Percentiles rank a stretch among this genome's conserved stretches.
These are phyloP conservation scores for Nemania diffusa DNA, from an alignment of 2,329 filamentous ascomycete species.

Conservation along the genomic window DNA sequence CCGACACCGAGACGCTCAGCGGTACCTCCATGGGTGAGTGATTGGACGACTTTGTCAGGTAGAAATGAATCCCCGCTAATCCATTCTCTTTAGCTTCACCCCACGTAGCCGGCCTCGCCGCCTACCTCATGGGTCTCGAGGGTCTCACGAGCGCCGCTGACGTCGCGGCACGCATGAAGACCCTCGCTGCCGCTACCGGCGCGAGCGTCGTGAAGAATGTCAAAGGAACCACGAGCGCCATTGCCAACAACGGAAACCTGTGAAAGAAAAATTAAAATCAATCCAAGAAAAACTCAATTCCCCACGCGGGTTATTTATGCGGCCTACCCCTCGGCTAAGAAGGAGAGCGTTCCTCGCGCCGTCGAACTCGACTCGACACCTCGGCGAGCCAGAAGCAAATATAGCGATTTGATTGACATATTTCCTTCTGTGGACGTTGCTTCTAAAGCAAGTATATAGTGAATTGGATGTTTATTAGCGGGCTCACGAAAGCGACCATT, in stretches of 20 bases:
- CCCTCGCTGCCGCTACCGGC: slow-evolving; percentile 60
- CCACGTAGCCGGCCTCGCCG: slow-evolving; percentile 73
- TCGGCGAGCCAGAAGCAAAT: neutral
- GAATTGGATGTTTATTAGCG: neutral
- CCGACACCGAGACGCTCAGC: slow-evolving; percentile 57
- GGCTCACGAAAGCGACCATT: neutral
- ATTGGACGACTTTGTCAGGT: neutral
- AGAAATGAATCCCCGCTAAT: slow-evolving; percentile 34
- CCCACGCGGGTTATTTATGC: neutral
- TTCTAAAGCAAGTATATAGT: neutral
- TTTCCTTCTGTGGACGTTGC: neutral
- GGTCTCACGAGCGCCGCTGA: slow-evolving; percentile 56
- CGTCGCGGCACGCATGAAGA: slow-evolving; percentile 62
- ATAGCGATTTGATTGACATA: neutral
- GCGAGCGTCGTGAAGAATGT: slow-evolving; percentile 57
- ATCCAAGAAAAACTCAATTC: neutral
- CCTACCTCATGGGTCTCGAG: slow-evolving; percentile 72
- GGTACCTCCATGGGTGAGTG: slow-evolving; percentile 66
- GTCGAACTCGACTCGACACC: neutral
- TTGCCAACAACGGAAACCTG: slow-evolving; percentile 65
- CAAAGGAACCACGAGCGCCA: slow-evolving; percentile 60
- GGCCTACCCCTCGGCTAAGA: neutral
- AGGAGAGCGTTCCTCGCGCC: neutral
- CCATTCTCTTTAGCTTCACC: slow-evolving; percentile 63
- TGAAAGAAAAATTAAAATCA: slow-evolving; percentile 8